Evolutionary conservation across 805 yeast species (phyloP).

Genomic region (Yarrowia yakushimensis): DNA sequence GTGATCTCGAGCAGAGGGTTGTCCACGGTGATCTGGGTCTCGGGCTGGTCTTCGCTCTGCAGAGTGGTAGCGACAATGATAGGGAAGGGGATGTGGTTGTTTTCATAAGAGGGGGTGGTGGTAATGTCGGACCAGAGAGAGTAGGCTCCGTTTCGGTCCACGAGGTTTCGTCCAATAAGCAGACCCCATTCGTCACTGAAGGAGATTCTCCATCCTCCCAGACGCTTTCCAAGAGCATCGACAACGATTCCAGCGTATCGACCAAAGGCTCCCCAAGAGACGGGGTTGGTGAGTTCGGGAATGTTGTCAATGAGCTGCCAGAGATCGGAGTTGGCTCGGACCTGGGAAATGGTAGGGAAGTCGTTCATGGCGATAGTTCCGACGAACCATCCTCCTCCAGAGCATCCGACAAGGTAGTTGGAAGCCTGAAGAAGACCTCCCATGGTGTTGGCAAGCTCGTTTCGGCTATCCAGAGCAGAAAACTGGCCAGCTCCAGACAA

Average conservation of each 20-base stretch:
- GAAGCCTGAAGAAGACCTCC: slow-evolving; percentile 71
- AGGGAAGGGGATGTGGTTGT: slow-evolving; percentile 69
- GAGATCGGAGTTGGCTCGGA: slow-evolving; percentile 45
- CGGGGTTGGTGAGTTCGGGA: not conserved
- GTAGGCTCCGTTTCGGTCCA: slow-evolving; percentile 58
- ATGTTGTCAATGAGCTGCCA: slow-evolving; percentile 54
- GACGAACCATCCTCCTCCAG: slow-evolving; percentile 84
- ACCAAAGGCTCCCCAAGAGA: not conserved
- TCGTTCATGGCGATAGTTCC: slow-evolving; percentile 63
- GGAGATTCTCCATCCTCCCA: slow-evolving; percentile 65
- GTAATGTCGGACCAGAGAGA: slow-evolving; percentile 55
- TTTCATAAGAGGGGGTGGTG: slow-evolving; percentile 55
- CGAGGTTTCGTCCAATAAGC: slow-evolving; percentile 66
- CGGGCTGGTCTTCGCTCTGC: slow-evolving; percentile 42
- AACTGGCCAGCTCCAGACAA: slow-evolving; percentile 75
- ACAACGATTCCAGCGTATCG: slow-evolving; percentile 35
- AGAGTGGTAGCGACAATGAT: slow-evolving; percentile 43
- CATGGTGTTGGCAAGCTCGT: slow-evolving; percentile 49
- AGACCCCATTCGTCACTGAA: slow-evolving; percentile 82
- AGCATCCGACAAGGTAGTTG: slow-evolving; percentile 67
- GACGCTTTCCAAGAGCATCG: slow-evolving; percentile 50
- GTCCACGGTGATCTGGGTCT: slow-evolving; percentile 48
- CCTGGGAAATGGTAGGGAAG: slow-evolving; percentile 38
- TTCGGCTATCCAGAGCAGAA: slow-evolving; percentile 70
- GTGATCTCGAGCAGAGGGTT: slow-evolving; percentile 45